These are phyloP conservation scores for Russula sp. DNA, from an alignment of 768 basidiomycete genomes.

Conservation along the genomic window DNA sequence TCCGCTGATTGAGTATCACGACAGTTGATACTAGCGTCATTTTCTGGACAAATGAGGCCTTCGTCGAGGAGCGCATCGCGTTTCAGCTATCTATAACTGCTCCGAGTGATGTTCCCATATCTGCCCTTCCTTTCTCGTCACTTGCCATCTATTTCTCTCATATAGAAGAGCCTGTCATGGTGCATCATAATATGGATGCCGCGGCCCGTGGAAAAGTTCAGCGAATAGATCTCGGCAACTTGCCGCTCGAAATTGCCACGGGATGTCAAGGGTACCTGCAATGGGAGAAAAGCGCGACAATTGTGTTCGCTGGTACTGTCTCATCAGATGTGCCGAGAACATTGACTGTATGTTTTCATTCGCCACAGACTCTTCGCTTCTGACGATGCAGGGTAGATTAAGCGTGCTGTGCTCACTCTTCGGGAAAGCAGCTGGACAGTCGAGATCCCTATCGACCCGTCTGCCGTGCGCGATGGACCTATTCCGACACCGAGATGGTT, in stretches of 20 bases:
- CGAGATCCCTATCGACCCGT: constrained; percentile 50
- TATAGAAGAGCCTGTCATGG: constrained; percentile 41
- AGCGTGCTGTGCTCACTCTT: constrained; percentile 48
- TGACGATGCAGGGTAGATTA: constrained; percentile 24
- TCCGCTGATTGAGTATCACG: neutral
- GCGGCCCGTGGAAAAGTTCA: constrained; percentile 29
- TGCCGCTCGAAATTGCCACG: constrained; percentile 24
- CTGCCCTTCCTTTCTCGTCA: constrained; percentile 54
- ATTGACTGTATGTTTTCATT: constrained; percentile 44
- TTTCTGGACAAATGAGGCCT: constrained; percentile 66
- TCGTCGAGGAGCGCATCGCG: constrained; percentile 53
- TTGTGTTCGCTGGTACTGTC: constrained; percentile 60
- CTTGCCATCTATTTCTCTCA: constrained; percentile 56
- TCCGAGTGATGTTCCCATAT: constrained; percentile 42
- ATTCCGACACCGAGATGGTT: constrained; percentile 46
- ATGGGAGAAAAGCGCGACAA: constrained; percentile 49
- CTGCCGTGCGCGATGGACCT: constrained; percentile 33
- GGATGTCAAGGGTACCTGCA: constrained; percentile 41
- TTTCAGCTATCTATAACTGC: constrained; percentile 71
- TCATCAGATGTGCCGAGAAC: constrained; percentile 43
- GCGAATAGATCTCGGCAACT: constrained; percentile 43
- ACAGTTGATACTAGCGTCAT: constrained; percentile 59
- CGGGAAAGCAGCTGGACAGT: constrained; percentile 62
- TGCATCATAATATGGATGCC: constrained; percentile 38
- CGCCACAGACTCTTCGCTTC: neutral